Evolutionary conservation across 2,329 filamentous ascomycete genomes (phyloP), one percentile per base, ranked within the genome.

Genomic region (Furcasterigmium sp.): DNA sequence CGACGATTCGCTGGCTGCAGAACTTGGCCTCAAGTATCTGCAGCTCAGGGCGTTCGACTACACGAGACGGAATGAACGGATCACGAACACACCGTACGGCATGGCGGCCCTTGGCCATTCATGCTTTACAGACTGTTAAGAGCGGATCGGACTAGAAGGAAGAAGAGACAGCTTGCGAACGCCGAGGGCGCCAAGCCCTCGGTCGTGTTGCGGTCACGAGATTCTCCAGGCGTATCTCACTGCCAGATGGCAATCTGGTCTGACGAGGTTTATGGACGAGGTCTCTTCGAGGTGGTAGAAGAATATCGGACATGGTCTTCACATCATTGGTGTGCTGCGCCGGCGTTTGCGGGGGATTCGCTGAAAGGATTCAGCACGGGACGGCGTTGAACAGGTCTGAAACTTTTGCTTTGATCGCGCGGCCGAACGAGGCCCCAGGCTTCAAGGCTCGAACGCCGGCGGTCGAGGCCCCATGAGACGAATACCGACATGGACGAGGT

Each of bases 71-170:
- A 11, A 26, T 26, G 23, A 11, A 26, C 11, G 23, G 23, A 26
- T 26, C 11, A 26, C 23, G 23, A 26, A 11, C 23, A 26, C 11
- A 7, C 11, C 23, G 7, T 26, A 11, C 23, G 23, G 37, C 44
- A 41, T 35, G 46, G 38, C 39, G 35, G 40, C 46, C 30, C 43
- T 26, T 43, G 32, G 25, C 43, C 20, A n/a, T 46, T 11, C 23
- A 11, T 26, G 23, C 23, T 26, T 7, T 7, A 26, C 23, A 26
- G 23, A 26, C 7, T 26, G 23, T 26, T 26, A 11, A 11, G 23
- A 11, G 11, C 23, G 23, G 11, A 26, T 26, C 23, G 23, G 23
- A 7, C 7, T 26, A 26, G 32, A 18, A 17, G 32, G n/a, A 7
- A 10, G 30, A 18, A 35, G 32, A 17, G 32, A 18, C 32, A 18